These are phyloP conservation scores for Leccinum rimulosum DNA, from an alignment of 768 basidiomycete genomes.

Conservation along the genomic window DNA sequence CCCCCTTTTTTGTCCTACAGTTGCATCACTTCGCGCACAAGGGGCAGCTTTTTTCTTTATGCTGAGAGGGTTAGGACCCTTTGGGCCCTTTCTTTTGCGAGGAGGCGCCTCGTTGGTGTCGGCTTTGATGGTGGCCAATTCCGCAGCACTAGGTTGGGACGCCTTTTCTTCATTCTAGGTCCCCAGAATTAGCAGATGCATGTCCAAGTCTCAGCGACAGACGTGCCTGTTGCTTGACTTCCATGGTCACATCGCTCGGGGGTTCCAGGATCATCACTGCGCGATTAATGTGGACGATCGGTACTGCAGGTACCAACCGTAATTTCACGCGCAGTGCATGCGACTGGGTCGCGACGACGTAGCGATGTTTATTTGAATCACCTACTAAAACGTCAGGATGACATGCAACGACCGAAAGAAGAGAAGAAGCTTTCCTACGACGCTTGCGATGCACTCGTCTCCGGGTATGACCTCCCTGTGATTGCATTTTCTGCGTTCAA, in stretches of 20 bases:
- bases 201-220: background rate
- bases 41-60: constrained; percentile 77
- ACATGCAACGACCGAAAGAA: background rate
- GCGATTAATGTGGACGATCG: constrained; percentile 88
- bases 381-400: constrained; percentile 41
- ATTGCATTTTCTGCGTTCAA: constrained; percentile 93
- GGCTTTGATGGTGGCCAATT: constrained; percentile 42
- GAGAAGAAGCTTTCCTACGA: constrained; percentile 58
- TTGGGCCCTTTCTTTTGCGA: constrained; percentile 68
- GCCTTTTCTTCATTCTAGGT: constrained; percentile 64
- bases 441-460: constrained; percentile 76
- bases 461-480: constrained; percentile 85
- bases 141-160: constrained; percentile 49
- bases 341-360: constrained; percentile 85
- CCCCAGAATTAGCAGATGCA: background rate
- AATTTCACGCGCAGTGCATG: constrained; percentile 66
- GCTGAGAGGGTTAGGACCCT: constrained; percentile 90
- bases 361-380: constrained; percentile 86
- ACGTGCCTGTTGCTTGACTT: constrained; percentile 61
- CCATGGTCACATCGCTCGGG: constrained; percentile 74
- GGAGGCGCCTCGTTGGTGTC: constrained; percentile 34
- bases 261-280: constrained; percentile 93
- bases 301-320: constrained; percentile 77
- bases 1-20: constrained; percentile 22
- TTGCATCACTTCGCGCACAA: background rate